Percentiles rank a stretch among this genome's conserved stretches.
Conservation (phyloP, 805 yeast species). For the Candida nanaspora region DNA sequence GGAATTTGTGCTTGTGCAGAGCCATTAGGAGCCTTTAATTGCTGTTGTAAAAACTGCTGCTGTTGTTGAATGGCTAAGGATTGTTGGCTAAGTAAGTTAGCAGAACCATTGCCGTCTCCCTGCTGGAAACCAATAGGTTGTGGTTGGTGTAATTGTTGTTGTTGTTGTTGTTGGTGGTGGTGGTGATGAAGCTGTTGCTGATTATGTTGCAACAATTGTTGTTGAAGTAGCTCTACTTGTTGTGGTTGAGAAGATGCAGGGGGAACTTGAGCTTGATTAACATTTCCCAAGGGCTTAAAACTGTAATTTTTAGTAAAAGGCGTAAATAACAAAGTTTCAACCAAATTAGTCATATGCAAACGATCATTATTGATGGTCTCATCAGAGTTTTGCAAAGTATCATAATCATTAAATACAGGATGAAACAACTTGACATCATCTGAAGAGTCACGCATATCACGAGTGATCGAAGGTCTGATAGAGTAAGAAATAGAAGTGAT, state of each 20-base stretch:
- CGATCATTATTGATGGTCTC: conserved; percentile 11
- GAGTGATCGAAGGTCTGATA: conserved; percentile 16
- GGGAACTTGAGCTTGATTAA: too few relatives aligned
- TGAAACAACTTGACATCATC: conserved; percentile 15
- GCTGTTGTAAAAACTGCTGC: conserved; percentile 25
- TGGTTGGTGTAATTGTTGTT: conserved; percentile 1
- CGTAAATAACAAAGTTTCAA: conserved; percentile 25
- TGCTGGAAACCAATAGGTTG: conserved; percentile 1
- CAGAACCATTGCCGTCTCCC: conserved; percentile 19
- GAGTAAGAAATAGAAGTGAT: conserved; percentile 16
- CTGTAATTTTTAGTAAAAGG: conserved; percentile 26
- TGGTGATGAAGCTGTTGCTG: conserved; percentile 6
- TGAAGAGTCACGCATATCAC: conserved; percentile 1
- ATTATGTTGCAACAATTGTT: conserved; percentile 5
- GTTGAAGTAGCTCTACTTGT: conserved; percentile 1
- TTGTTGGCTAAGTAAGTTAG: conserved; percentile 10
- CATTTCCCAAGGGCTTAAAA: too few relatives aligned
- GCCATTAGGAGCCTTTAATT: conserved; percentile 11
- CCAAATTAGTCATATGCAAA: conserved; percentile 17
- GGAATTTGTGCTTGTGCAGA: conserved; percentile 1
- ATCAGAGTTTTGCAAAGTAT: conserved; percentile 3
- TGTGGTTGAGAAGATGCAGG: background rate
- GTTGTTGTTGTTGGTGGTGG: conserved; percentile 4
- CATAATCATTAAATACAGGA: conserved; percentile 9
- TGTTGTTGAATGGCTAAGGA: conserved; percentile 24